These are phyloP conservation scores for Ophiobolus disseminans DNA, from an alignment of 2,329 filamentous ascomycete genomes.

Conservation along the genomic window DNA sequence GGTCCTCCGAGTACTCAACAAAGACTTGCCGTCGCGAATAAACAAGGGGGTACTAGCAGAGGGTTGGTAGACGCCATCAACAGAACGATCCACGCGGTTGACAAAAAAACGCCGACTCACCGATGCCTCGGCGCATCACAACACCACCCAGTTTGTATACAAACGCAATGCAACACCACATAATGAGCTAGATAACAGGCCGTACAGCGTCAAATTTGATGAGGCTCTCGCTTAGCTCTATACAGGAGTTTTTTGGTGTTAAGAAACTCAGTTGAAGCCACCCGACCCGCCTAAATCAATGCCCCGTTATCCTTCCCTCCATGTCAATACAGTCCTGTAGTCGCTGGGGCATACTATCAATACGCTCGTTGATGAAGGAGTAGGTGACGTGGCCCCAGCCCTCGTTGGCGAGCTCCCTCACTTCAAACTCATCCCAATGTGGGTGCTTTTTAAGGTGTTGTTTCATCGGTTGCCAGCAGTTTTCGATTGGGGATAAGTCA, in stretches of 20 bases:
- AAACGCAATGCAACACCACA: background rate
- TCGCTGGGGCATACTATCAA: constrained; percentile 3
- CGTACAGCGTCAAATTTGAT: background rate
- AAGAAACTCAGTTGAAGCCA: background rate
- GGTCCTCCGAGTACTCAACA: background rate
- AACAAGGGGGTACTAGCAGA: constrained; percentile 7
- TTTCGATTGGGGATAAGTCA: constrained; percentile 15
- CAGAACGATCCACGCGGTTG: constrained; percentile 4
- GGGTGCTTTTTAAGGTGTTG: constrained; percentile 11
- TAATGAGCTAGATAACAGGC: background rate
- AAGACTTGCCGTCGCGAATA: constrained; percentile 1
- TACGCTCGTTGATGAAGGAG: constrained; percentile 4
- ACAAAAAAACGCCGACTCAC: background rate
- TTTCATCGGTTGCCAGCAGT: constrained; percentile 14
- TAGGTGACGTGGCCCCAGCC: background rate
- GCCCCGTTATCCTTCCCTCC: background rate
- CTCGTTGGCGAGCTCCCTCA: background rate
- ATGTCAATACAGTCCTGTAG: constrained; percentile 4
- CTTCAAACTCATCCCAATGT: constrained; percentile 3
- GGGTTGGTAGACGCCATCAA: constrained; percentile 2
- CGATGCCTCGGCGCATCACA: background rate
- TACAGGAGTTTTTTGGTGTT: background rate
- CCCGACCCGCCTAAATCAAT: too few species aligned
- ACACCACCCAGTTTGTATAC: background rate
- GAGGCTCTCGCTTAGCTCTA: background rate